Percentiles rank a stretch among this genome's conserved stretches.
phyloP scores from a whole-genome alignment of 148 eudicot genomes.

The Vaccinium myrtillus region DNA sequence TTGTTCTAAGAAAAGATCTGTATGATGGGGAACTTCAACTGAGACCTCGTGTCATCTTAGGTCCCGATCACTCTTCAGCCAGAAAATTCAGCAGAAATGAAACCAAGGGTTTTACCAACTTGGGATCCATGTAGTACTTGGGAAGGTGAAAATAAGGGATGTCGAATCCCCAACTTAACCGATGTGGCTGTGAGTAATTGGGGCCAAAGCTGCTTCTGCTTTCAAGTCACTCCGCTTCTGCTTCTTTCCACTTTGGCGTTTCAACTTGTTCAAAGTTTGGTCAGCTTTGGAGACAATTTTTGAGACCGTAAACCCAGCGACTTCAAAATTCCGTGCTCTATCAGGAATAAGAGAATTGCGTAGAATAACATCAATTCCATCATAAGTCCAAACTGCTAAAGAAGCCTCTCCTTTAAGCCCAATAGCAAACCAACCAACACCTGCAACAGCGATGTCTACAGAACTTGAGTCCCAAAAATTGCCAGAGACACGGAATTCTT shows the following conservation, averaged over 20 bases:
- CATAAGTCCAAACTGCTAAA: slow-evolving; percentile 81
- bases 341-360: slow-evolving; percentile 74
- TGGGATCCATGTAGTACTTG: not conserved
- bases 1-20: not conserved
- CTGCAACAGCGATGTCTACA: slow-evolving; percentile 74
- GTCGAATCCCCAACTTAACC: not conserved
- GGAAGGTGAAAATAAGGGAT: not conserved
- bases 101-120: not conserved
- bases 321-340: slow-evolving; percentile 63
- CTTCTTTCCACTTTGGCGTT: slow-evolving; percentile 34
- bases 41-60: not conserved
- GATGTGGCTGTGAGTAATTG: not conserved
- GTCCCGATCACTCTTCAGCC: not conserved
- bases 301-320: slow-evolving; percentile 78
- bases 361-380: slow-evolving; percentile 63
- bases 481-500: slow-evolving; percentile 59
- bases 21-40: not conserved
- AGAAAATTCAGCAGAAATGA: not conserved
- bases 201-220: slow-evolving; percentile 16
- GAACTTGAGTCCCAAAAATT: slow-evolving; percentile 72
- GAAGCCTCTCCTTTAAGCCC: slow-evolving; percentile 79
- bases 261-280: slow-evolving; percentile 43
- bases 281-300: slow-evolving; percentile 77
- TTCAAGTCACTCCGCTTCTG: slow-evolving; percentile 20
- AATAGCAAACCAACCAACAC: slow-evolving; percentile 97